Percentiles rank a stretch among this genome's conserved stretches.
Evolutionary conservation across 2,329 filamentous ascomycete species (phyloP).

Genomic region (Chaetomiaceae sp.): DNA sequence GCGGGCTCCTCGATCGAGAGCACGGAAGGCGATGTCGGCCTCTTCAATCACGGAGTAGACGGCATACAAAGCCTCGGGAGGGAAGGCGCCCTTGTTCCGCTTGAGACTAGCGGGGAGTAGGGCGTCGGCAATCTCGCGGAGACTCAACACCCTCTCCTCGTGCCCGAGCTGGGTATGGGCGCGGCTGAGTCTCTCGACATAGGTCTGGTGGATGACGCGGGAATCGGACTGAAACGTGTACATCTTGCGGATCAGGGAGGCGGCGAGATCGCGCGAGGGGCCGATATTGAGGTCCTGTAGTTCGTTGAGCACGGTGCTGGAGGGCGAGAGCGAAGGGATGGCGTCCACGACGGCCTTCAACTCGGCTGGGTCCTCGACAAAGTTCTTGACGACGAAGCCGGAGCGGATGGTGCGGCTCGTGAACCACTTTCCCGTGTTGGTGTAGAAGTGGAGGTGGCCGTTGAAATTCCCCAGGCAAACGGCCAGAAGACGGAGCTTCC

Average conservation of each 20-base stretch:
- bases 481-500: slow-evolving; percentile 44
- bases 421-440: slow-evolving; percentile 49
- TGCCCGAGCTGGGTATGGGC: slow-evolving; percentile 41
- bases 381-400: slow-evolving; percentile 48
- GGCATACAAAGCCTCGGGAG: slow-evolving; percentile 57
- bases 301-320: slow-evolving; percentile 32
- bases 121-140: slow-evolving; percentile 47
- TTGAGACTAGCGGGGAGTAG: slow-evolving; percentile 30
- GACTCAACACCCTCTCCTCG: slow-evolving; percentile 43
- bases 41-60: slow-evolving; percentile 61
- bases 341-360: slow-evolving; percentile 39
- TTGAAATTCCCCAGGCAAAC: slow-evolving; percentile 51
- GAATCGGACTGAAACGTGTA: slow-evolving; percentile 40
- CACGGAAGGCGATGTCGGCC: slow-evolving; percentile 58
- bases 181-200: slow-evolving; percentile 46
- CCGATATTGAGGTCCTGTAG: slow-evolving; percentile 38
- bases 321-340: slow-evolving; percentile 32
- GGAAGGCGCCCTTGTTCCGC: slow-evolving; percentile 38
- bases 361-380: slow-evolving; percentile 37
- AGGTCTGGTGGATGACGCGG: slow-evolving; percentile 43
- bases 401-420: slow-evolving; percentile 40
- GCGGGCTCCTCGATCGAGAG: slow-evolving; percentile 44
- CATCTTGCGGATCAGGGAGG: slow-evolving; percentile 46
- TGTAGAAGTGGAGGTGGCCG: slow-evolving; percentile 51
- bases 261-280: slow-evolving; percentile 42